A percentile compares a stretch with the other conserved stretches of the same genome.
Evolutionary conservation across 2,329 filamentous ascomycete genomes (phyloP).

Genomic region (Drechslerella coelobrocha): DNA sequence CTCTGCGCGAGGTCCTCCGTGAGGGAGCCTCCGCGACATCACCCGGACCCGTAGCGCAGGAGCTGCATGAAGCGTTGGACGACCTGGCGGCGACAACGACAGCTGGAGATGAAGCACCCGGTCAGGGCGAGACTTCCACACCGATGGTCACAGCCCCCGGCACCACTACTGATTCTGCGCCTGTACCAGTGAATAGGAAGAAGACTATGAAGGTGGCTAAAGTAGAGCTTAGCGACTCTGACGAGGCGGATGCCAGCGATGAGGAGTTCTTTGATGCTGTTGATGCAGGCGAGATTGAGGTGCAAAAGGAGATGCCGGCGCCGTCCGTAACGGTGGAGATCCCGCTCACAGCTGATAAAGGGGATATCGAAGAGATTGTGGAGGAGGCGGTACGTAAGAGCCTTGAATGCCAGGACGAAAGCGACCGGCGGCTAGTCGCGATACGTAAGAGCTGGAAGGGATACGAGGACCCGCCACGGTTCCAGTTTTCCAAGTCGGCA

Average conservation of each 20-base stretch:
- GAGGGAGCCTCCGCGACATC: slow-evolving; percentile 38
- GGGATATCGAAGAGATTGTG: slow-evolving; percentile 60
- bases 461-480: slow-evolving; percentile 86
- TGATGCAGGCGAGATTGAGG: slow-evolving; percentile 87
- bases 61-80: slow-evolving; percentile 58
- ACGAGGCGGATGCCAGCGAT: slow-evolving; percentile 80
- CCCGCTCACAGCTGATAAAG: slow-evolving; percentile 54
- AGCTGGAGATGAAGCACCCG: slow-evolving; percentile 54
- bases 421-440: slow-evolving; percentile 65
- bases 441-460: slow-evolving; percentile 82
- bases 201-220: slow-evolving; percentile 62
- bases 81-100: slow-evolving; percentile 52
- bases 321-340: slow-evolving; percentile 55
- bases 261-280: slow-evolving; percentile 98
- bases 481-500: slow-evolving; percentile 82
- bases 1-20: slow-evolving; percentile 36
- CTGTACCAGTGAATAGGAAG: slow-evolving; percentile 56
- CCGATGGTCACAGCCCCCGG: slow-evolving; percentile 22
- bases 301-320: slow-evolving; percentile 71
- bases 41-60: slow-evolving; percentile 54
- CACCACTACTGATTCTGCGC: slow-evolving; percentile 45
- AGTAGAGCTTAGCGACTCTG: slow-evolving; percentile 56
- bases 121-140: slow-evolving; percentile 44
- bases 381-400: slow-evolving; percentile 43
- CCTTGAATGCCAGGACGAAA: slow-evolving; percentile 58